phyloP scores from a whole-genome alignment of 768 basidiomycete genomes.

The Boletellus ananiceps region DNA sequence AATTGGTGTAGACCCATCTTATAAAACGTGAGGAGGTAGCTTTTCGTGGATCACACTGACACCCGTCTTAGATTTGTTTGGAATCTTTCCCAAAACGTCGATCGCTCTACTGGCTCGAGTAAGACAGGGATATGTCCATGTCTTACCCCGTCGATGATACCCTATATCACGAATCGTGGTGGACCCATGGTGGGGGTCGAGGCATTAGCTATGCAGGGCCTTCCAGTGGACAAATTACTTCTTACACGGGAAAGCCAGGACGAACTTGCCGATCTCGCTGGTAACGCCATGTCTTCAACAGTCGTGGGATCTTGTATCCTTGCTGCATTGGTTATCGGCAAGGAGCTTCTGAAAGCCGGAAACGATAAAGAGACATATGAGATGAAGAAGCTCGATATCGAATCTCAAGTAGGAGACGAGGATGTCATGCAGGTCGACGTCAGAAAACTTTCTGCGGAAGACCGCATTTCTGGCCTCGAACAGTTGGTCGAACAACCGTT shows the following conservation, averaged over 20 bases:
- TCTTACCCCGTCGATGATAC: conserved; percentile 94
- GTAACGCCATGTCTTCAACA: conserved; percentile 97
- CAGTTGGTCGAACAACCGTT: conserved; percentile 58
- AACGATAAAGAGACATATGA: conserved; percentile 67
- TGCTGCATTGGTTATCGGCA: conserved; percentile 68
- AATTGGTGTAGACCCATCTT: conserved; percentile 78
- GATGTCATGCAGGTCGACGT: conserved; percentile 50
- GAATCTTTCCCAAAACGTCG: conserved; percentile 97
- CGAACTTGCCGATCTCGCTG: conserved; percentile 89
- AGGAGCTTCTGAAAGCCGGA: conserved; percentile 62
- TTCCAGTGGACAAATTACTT: conserved; percentile 87
- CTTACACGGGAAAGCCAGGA: conserved; percentile 92
- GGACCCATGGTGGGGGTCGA: conserved; percentile 94
- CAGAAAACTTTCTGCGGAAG: conserved; percentile 31
- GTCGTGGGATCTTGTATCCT: conserved; percentile 90
- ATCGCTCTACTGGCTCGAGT: conserved; percentile 78
- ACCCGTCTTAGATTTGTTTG: conserved; percentile 64
- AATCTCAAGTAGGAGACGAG: conserved; percentile 26
- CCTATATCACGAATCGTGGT: conserved; percentile 92
- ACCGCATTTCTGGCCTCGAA: conserved; percentile 70
- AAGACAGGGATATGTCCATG: conserved; percentile 87
- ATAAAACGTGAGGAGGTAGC: conserved; percentile 67
- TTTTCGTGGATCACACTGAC: neutral
- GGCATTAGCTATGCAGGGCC: conserved; percentile 89
- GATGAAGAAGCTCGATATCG: conserved; percentile 44